A percentile compares a stretch with the other conserved stretches of the same genome.
These are phyloP conservation scores for Tuber magnatum DNA, from an alignment of 495 filamentous ascomycete species.

Conservation along the genomic window DNA sequence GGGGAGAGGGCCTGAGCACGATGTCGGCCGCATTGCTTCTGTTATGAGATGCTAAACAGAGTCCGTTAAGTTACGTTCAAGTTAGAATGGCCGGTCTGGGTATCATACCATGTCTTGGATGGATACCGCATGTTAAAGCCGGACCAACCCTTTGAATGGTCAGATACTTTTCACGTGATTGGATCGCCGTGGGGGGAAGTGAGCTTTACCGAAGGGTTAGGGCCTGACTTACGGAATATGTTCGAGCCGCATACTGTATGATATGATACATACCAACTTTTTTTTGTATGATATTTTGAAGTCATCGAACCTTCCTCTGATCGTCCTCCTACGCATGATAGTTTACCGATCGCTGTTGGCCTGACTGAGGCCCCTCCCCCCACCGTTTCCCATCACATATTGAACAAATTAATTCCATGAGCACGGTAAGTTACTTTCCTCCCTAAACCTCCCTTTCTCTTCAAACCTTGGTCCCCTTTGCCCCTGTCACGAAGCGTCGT, in stretches of 20 bases:
- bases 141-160: background rate
- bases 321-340: background rate
- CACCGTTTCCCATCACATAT: background rate
- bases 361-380: background rate
- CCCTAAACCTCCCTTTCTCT: background rate
- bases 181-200: background rate
- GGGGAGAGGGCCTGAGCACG: background rate
- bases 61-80: background rate
- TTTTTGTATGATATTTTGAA: background rate
- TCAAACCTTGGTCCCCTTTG: background rate
- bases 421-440: constrained; percentile 32
- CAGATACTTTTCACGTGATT: background rate
- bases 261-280: background rate
- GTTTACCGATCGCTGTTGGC: background rate
- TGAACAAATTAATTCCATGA: constrained; percentile 30
- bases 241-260: background rate
- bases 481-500: constrained; percentile 11
- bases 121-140: background rate
- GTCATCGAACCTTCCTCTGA: background rate
- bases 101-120: too few species aligned
- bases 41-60: background rate
- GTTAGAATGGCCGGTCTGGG: background rate
- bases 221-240: background rate
- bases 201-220: background rate
- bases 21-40: background rate